Percentiles rank a stretch among this genome's conserved stretches.
Conservation (phyloP, 2,329 filamentous ascomycete genomes). For the Penicillium sp. region DNA sequence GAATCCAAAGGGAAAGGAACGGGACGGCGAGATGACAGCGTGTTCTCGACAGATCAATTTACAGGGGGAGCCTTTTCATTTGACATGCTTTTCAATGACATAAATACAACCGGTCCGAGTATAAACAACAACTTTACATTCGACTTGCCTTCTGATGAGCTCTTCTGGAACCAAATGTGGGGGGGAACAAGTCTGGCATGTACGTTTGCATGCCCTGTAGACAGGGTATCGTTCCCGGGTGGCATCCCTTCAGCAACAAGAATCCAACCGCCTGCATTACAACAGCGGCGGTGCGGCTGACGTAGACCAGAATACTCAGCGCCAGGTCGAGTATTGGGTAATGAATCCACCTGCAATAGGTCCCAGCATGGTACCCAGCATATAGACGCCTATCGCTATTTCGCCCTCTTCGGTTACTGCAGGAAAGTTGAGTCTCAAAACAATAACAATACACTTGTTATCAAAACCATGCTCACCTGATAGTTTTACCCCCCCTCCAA, state of each 20-base stretch:
- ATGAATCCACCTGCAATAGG: slow-evolving; percentile 63
- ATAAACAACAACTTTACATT: neutral
- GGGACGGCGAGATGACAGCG: neutral
- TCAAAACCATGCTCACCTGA: slow-evolving; percentile 1
- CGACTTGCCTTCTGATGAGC: neutral
- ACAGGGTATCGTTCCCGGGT: slow-evolving; percentile 42
- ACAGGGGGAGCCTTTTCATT: neutral
- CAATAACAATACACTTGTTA: neutral
- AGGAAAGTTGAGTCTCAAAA: neutral
- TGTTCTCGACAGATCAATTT: neutral
- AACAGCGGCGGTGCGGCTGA: slow-evolving; percentile 52
- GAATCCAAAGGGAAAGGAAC: neutral
- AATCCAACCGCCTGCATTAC: slow-evolving; percentile 57
- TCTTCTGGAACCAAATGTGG: slow-evolving; percentile 1
- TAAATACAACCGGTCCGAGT: neutral
- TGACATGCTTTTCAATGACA: neutral
- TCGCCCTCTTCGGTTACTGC: slow-evolving; percentile 30
- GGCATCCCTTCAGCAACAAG: slow-evolving; percentile 60
- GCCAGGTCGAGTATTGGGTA: slow-evolving; percentile 58
- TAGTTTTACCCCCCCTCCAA: slow-evolving; percentile 48
- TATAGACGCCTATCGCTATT: slow-evolving; percentile 57
- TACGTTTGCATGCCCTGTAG: slow-evolving; percentile 45
- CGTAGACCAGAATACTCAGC: slow-evolving; percentile 67
- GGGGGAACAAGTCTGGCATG: slow-evolving; percentile 1
- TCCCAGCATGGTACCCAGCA: slow-evolving; percentile 57